Conservation (phyloP, 1,139 yeast genomes). For the Candida sp. region DNA sequence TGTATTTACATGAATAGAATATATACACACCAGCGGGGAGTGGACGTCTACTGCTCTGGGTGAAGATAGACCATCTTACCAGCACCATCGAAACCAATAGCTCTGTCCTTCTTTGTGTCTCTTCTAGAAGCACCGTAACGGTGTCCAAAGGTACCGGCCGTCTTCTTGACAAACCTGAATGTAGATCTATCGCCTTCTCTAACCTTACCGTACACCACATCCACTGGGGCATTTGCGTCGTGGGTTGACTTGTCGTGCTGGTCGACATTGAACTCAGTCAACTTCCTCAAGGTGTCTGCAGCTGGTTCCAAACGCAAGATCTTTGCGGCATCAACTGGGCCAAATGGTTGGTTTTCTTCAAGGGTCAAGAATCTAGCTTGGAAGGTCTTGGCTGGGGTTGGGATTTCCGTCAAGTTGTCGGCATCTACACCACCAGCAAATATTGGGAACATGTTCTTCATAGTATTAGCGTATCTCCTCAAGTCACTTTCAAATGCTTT, state of each 20-base stretch:
- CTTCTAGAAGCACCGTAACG: conserved; percentile 93
- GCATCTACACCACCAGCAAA: conserved; percentile 51
- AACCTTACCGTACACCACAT: conserved; percentile 53
- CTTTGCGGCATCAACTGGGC: conserved; percentile 95
- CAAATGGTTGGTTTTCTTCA: conserved; percentile 97
- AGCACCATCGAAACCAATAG: conserved; percentile 71
- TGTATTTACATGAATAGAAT: conserved; percentile 2
- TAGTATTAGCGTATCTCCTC: conserved; percentile 55
- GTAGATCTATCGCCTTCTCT: conserved; percentile 61
- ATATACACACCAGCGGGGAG: conserved; percentile 2
- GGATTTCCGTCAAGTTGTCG: conserved; percentile 91
- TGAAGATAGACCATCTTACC: conserved; percentile 60
- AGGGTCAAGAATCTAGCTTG: conserved; percentile 86
- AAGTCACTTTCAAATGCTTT: conserved; percentile 54
- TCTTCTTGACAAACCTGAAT: conserved; percentile 77
- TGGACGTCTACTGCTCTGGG: conserved; percentile 9
- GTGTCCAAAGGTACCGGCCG: conserved; percentile 84
- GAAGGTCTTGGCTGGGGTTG: conserved; percentile 84
- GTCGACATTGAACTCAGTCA: conserved; percentile 58
- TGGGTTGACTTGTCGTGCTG: conserved; percentile 25
- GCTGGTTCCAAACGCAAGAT: conserved; percentile 88
- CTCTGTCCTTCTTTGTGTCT: conserved; percentile 87
- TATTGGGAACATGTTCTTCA: conserved; percentile 86
- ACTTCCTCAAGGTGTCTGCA: conserved; percentile 66
- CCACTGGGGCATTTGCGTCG: conserved; percentile 20